Evolutionary conservation across 345 rosid species (phyloP).

Genomic region (Garcia nutans): DNA sequence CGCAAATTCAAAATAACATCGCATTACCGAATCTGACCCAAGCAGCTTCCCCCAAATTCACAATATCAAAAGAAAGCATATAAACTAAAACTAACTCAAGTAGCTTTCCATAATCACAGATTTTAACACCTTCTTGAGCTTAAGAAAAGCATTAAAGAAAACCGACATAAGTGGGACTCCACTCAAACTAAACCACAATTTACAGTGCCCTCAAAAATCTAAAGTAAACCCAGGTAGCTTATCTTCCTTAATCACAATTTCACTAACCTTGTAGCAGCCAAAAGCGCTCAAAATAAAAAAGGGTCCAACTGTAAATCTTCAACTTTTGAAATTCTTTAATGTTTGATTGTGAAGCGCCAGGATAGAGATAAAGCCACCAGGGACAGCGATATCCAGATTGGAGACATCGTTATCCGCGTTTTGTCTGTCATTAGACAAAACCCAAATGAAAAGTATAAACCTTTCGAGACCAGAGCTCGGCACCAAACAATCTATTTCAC

Average conservation of each 20-base stretch:
- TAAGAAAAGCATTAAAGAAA: neutral
- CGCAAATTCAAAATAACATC: neutral
- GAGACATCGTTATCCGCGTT: slow-evolving; percentile 40
- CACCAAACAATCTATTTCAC: slow-evolving; percentile 48
- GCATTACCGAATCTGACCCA: slow-evolving; percentile 3
- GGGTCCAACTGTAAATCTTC: slow-evolving; percentile 13
- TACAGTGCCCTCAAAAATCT: neutral
- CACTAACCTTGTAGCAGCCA: neutral
- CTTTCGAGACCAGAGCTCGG: slow-evolving; percentile 69
- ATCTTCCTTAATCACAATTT: slow-evolving; percentile 6
- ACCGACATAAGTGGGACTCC: neutral
- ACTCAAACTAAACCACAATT: neutral
- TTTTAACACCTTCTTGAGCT: neutral
- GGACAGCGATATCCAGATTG: slow-evolving; percentile 40
- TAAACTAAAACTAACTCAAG: slow-evolving; percentile 8
- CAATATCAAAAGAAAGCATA: neutral
- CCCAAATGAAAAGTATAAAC: slow-evolving; percentile 48
- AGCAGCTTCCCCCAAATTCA: slow-evolving; percentile 12
- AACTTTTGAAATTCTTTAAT: slow-evolving; percentile 14
- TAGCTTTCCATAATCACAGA: neutral
- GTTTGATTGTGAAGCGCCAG: slow-evolving; percentile 27
- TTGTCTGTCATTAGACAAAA: slow-evolving; percentile 43
- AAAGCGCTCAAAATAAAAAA: neutral
- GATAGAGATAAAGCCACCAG: slow-evolving; percentile 36
- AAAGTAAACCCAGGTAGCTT: neutral